Evolutionary conservation across 257 asterid genomes (phyloP).

Genomic region (Plectranthus barbatus): DNA sequence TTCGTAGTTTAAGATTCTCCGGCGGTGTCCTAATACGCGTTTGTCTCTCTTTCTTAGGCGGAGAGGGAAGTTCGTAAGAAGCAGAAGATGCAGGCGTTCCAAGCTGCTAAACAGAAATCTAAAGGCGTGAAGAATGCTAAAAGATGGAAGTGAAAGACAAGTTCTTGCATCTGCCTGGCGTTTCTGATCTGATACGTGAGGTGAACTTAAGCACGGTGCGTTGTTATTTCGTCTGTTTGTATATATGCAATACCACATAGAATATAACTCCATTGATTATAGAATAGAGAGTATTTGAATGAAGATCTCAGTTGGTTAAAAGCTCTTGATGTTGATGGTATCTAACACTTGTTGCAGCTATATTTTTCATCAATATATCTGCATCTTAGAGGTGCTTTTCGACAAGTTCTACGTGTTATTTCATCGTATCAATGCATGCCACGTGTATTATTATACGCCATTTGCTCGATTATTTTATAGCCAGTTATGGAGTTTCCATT

Average conservation of each 20-base stretch:
- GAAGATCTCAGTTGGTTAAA: neutral
- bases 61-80: constrained; percentile 93
- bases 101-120: constrained; percentile 91
- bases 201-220: neutral
- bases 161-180: neutral
- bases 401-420: neutral
- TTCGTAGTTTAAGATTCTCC: neutral
- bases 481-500: no score
- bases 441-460: neutral
- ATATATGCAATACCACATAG: constrained; percentile 13
- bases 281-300: neutral
- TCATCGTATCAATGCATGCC: neutral
- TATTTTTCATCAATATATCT: neutral
- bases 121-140: constrained; percentile 71
- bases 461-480: no score
- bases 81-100: constrained; percentile 88
- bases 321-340: neutral
- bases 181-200: neutral
- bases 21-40: neutral
- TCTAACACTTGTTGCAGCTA: neutral
- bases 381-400: neutral
- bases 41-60: constrained; percentile 38
- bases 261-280: constrained; percentile 6
- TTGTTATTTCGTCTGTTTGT: neutral
- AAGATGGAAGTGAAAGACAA: constrained; percentile 61